A percentile compares a stretch with the other conserved stretches of the same genome.
These are phyloP conservation scores for Metschnikowia borealis DNA, from an alignment of 805 yeast genomes.

Conservation along the genomic window DNA sequence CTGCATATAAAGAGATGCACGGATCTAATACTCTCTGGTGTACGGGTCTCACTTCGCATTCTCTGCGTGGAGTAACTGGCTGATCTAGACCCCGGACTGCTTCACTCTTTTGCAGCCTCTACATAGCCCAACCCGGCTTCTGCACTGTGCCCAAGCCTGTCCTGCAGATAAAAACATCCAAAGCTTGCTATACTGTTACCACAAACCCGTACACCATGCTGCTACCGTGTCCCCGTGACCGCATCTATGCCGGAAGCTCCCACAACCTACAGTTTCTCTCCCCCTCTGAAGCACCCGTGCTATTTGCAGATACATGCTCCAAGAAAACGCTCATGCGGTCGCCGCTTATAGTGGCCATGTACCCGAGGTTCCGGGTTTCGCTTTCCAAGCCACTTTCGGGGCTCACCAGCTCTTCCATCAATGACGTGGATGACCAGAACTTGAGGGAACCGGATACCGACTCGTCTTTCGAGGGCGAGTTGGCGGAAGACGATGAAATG, in stretches of 20 bases:
- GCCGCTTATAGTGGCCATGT: conserved; percentile 34
- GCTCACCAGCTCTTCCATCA: conserved; percentile 29
- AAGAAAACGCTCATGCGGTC: conserved; percentile 40
- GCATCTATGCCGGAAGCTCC: neutral
- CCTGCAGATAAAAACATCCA: neutral
- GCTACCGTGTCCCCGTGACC: neutral
- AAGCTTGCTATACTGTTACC: neutral
- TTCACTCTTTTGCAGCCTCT: too few species aligned
- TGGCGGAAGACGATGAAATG: conserved; percentile 30
- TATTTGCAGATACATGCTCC: conserved; percentile 15
- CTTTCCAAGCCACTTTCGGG: conserved; percentile 31
- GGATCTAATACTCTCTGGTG: too few species aligned
- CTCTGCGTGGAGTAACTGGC: too few species aligned
- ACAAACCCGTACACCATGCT: neutral
- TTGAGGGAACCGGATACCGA: conserved; percentile 30
- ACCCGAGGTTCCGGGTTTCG: conserved; percentile 30
- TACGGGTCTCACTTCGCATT: too few species aligned
- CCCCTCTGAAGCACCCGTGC: neutral
- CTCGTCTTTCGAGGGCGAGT: conserved; percentile 36
- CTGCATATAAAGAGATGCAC: too few species aligned
- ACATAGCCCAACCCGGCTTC: too few species aligned
- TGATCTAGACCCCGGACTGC: too few species aligned
- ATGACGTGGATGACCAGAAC: conserved; percentile 37
- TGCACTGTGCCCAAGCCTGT: too few species aligned
- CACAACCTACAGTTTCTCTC: conserved; percentile 1